These are phyloP conservation scores for Brettanomyces custersianus DNA, from an alignment of 805 yeast species.

Conservation along the genomic window DNA sequence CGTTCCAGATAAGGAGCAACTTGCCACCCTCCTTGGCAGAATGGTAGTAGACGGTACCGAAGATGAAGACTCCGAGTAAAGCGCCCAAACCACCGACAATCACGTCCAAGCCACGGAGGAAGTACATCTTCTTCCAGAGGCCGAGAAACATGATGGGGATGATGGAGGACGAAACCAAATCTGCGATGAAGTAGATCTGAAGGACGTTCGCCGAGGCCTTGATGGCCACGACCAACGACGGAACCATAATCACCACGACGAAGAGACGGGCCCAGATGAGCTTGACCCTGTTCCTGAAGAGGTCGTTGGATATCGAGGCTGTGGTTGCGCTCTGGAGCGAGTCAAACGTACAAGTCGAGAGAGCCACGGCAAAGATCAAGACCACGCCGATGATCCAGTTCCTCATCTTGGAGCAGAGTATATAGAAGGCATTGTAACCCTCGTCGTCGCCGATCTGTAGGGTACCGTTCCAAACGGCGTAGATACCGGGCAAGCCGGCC, in stretches of 20 bases:
- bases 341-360: constrained; percentile 86
- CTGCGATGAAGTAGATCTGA: constrained; percentile 85
- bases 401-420: constrained; percentile 64
- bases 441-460: constrained; percentile 41
- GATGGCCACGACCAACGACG: constrained; percentile 76
- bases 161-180: constrained; percentile 77
- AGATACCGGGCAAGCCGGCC: constrained; percentile 74
- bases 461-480: constrained; percentile 87
- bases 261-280: constrained; percentile 57
- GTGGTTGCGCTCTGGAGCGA: constrained; percentile 83
- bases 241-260: constrained; percentile 75
- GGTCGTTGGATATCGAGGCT: constrained; percentile 81
- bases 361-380: constrained; percentile 58
- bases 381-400: constrained; percentile 82
- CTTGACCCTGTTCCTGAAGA: constrained; percentile 73
- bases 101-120: constrained; percentile 69
- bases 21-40: constrained; percentile 70
- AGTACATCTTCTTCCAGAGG: constrained; percentile 56
- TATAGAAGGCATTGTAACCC: constrained; percentile 64
- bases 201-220: constrained; percentile 75
- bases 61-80: constrained; percentile 67
- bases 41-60: constrained; percentile 73
- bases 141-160: constrained; percentile 82
- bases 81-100: constrained; percentile 82
- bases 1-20: constrained; percentile 67